Base-by-base conservation (phyloP, 1,284 basidiomycete genomes). In the Neonothopanus nambi region DNA sequence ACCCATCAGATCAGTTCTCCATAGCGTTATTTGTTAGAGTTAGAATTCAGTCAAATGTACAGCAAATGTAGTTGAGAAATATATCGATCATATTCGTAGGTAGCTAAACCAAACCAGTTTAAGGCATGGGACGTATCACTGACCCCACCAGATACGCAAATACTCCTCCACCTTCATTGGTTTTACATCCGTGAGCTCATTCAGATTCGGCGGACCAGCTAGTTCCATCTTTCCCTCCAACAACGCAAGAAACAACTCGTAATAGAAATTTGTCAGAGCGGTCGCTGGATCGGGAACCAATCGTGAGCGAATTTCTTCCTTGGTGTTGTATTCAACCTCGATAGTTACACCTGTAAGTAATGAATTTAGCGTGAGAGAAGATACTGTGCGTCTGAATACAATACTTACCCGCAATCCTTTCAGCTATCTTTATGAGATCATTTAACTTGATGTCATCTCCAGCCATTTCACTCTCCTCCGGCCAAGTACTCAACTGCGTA, bases 141-240 rank as follows among this genome's bases (percentile, higher is more conserved):
- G n/a, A n/a, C 38, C 48, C 52, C 52, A 54, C 52, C 52, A 54
- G 17, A 37, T 39, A 28, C 48, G 30, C 5, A 54, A 21, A 43
- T 30, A 54, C 20, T 54, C 18, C 18, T 41, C 38, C 17, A 54
- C 52, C 12, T 21, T 23, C 38, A 48, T 38, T n/a, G 52, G 52
- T 20, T 48, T 48, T 6, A 54, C 38, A 24, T 47, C 40, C 2
- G 38, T 38, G 18, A 48, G 13, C 24, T 45, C 43, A 40, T 54
- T 54, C 35, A 54, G n/a, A 37, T 51, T 51, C 9, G 43, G 21
- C 20, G 49, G 40, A 15, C 46, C 45, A 12, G 35, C 39, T 6
- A 15, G 43, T 3, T 45, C 43, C 13, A 17, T 24, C 3, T n/a
- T n/a, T n/a, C 18, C 11, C 8, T 33, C 30, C 20, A 54, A 15